Conservation (phyloP, 2,329 filamentous ascomycete genomes). For the Fusarium nygamai region DNA sequence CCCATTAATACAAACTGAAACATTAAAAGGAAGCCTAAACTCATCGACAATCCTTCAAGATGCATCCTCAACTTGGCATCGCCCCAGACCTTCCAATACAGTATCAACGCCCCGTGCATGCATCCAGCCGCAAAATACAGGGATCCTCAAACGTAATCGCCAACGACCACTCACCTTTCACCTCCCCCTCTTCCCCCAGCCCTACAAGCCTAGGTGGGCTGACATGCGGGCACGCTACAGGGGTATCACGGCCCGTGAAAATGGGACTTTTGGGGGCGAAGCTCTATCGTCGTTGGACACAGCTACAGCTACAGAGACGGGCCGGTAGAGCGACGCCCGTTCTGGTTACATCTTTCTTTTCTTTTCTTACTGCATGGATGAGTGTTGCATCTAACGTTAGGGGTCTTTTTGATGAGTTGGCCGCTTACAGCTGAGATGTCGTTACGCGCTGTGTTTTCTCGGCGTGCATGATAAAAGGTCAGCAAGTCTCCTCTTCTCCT, state of each 20-base stretch:
- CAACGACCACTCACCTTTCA: background rate
- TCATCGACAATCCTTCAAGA: background rate
- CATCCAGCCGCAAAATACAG: constrained; percentile 16
- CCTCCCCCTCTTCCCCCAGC: constrained; percentile 6
- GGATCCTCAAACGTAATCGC: constrained; percentile 6
- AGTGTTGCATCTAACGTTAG: background rate
- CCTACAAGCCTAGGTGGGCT: constrained; percentile 27
- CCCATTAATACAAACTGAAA: background rate
- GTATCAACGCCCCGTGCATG: background rate
- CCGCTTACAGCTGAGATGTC: constrained; percentile 13
- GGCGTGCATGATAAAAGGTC: constrained; percentile 21
- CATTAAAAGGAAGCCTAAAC: background rate
- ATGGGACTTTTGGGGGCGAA: constrained; percentile 21
- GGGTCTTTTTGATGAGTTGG: constrained; percentile 10
- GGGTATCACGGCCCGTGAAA: background rate
- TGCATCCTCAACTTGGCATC: background rate
- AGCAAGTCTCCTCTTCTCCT: background rate
- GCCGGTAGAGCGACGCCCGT: background rate
- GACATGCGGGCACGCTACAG: constrained; percentile 11
- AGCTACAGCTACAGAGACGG: background rate
- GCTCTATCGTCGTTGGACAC: constrained; percentile 1
- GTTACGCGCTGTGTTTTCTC: background rate
- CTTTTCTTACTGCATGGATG: background rate
- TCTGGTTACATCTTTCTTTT: constrained; percentile 2
- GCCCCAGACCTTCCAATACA: constrained; percentile 1